A percentile compares a stretch with the other conserved stretches of the same genome.
phyloP scores from a whole-genome alignment of 306 rosid species.

The Pyrus betulifolia region DNA sequence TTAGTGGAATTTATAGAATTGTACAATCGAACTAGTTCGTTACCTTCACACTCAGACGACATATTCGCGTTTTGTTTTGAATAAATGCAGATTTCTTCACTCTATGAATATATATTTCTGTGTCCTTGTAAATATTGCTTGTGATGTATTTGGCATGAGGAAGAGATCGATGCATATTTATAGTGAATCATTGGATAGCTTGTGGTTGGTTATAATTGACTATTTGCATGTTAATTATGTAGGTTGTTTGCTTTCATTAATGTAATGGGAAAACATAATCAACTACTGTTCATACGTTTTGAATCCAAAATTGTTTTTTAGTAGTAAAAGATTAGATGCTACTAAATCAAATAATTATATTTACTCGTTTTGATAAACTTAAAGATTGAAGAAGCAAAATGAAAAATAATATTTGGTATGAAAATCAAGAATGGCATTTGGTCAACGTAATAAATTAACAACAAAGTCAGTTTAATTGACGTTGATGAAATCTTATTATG shows the following conservation, averaged over 20 bases:
- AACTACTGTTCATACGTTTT: too few relatives aligned
- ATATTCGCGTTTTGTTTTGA: neutral
- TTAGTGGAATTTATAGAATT: neutral
- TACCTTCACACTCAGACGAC: neutral
- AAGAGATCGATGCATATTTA: neutral
- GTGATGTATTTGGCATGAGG: neutral
- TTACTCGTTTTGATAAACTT: too few relatives aligned
- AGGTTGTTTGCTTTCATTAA: neutral
- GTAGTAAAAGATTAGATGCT: too few relatives aligned
- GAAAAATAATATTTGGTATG: too few relatives aligned
- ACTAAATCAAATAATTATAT: too few relatives aligned
- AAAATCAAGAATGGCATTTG: too few relatives aligned
- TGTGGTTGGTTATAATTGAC: neutral
- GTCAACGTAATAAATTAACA: neutral
- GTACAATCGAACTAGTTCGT: neutral
- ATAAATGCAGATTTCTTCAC: neutral
- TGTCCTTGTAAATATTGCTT: neutral
- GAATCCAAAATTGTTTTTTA: too few relatives aligned
- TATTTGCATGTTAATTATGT: neutral
- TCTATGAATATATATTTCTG: neutral
- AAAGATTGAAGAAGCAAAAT: too few relatives aligned
- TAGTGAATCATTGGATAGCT: neutral
- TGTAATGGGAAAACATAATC: neutral
- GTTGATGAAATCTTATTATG: neutral
- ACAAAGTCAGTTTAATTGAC: neutral